These are phyloP conservation scores for Vitis rupestris DNA, from an alignment of 164 flowering plant genomes.

Conservation along the genomic window DNA sequence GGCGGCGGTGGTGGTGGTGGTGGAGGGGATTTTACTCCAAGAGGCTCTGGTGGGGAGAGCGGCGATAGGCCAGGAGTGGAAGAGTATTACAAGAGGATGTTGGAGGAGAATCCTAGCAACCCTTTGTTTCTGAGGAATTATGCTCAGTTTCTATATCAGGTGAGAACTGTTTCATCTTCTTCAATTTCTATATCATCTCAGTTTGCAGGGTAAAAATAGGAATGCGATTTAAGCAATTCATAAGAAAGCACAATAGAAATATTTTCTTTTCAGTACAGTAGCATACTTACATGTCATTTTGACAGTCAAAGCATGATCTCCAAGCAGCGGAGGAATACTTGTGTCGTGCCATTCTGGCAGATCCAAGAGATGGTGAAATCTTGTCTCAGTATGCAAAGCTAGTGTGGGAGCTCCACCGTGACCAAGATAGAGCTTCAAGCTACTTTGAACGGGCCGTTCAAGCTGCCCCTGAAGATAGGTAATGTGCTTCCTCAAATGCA, in stretches of 20 bases:
- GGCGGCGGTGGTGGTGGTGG: slow-evolving; percentile 31
- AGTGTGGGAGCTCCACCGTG: slow-evolving; percentile 62
- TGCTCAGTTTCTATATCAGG: slow-evolving; percentile 66
- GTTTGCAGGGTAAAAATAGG: no score
- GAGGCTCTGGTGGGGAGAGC: slow-evolving; percentile 19
- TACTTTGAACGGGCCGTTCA: slow-evolving; percentile 60
- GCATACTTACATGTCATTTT: neutral
- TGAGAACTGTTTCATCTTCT: slow-evolving; percentile 11
- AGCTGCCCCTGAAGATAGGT: slow-evolving; percentile 66
- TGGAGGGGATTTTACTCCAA: slow-evolving; percentile 16
- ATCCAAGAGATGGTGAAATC: slow-evolving; percentile 63
- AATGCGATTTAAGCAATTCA: no score
- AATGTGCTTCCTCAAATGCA: neutral
- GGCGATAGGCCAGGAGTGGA: slow-evolving; percentile 29
- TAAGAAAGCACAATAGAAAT: no score
- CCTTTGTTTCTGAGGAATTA: slow-evolving; percentile 62
- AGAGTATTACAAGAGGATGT: slow-evolving; percentile 49
- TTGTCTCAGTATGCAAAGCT: slow-evolving; percentile 63
- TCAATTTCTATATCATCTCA: neutral
- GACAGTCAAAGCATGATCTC: slow-evolving; percentile 46
- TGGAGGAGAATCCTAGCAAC: slow-evolving; percentile 56
- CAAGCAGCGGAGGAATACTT: slow-evolving; percentile 60
- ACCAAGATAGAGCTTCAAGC: slow-evolving; percentile 42
- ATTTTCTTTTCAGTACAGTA: no score
- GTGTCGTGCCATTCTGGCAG: slow-evolving; percentile 69